phyloP scores from a whole-genome alignment of 1,284 basidiomycete species.

The Trametes hirsuta region DNA sequence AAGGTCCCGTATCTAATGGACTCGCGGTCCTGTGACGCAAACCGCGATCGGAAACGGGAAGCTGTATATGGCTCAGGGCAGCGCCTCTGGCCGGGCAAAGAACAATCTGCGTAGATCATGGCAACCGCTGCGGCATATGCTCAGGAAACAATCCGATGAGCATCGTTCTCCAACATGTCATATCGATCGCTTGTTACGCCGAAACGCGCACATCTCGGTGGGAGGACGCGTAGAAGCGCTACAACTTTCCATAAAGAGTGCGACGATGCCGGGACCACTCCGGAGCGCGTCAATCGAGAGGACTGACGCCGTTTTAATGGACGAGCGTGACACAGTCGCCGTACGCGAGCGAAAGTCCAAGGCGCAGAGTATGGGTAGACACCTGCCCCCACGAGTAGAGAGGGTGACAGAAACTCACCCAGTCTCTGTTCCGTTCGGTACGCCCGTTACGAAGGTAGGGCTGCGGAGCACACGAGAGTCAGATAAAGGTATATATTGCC shows the following conservation, averaged over 20 bases:
- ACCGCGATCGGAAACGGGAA: not conserved
- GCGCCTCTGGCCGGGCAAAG: not conserved
- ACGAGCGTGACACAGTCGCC: not conserved
- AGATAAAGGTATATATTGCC: not conserved
- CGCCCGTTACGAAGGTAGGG: constrained; percentile 88
- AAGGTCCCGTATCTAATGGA: not conserved
- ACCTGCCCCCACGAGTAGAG: not conserved
- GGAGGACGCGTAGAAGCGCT: constrained; percentile 9
- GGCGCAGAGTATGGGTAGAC: not conserved
- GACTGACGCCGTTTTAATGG: constrained; percentile 1
- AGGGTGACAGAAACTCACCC: constrained; percentile 61
- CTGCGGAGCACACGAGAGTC: constrained; percentile 39
- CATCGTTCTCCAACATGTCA: constrained; percentile 11
- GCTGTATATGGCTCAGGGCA: not conserved
- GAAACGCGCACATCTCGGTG: constrained; percentile 20
- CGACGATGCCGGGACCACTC: constrained; percentile 25
- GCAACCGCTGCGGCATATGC: not conserved
- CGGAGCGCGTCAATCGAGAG: constrained; percentile 20
- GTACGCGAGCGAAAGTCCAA: not conserved
- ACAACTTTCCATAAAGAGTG: constrained; percentile 22
- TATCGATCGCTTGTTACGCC: constrained; percentile 23
- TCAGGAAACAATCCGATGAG: constrained; percentile 6
- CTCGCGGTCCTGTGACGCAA: constrained; percentile 23
- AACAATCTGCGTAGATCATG: not conserved
- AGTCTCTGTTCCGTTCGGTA: constrained; percentile 89